phyloP scores from a whole-genome alignment of 2,329 filamentous ascomycete species.

The Daldinia sp. region DNA sequence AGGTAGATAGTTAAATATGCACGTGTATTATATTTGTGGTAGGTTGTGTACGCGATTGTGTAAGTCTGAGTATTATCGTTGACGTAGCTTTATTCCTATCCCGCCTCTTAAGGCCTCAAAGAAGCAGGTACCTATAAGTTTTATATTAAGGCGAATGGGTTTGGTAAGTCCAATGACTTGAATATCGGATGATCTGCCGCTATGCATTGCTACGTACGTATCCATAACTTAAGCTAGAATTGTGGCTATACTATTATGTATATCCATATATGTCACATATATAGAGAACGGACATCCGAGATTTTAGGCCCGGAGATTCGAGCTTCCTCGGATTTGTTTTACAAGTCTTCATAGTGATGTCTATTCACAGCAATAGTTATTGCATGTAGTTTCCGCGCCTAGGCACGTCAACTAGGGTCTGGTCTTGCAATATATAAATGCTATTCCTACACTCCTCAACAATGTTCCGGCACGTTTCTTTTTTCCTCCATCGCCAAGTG shows the following conservation, averaged over 20 bases:
- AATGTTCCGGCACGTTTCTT: neutral
- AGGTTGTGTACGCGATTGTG: neutral
- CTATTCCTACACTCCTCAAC: too few species aligned
- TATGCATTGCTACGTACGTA: neutral
- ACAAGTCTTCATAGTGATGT: neutral
- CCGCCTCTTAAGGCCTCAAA: neutral
- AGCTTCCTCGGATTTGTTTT: constrained; percentile 18
- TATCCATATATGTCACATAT: neutral
- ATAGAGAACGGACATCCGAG: constrained; percentile 22
- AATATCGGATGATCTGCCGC: neutral
- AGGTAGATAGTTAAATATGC: neutral
- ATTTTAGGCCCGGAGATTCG: constrained; percentile 22
- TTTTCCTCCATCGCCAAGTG: neutral
- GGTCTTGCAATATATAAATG: constrained; percentile 5
- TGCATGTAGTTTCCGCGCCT: neutral
- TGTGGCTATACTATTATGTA: too few species aligned
- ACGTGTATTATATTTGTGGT: too few species aligned
- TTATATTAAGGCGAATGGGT: neutral
- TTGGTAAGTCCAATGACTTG: neutral
- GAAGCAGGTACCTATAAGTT: neutral
- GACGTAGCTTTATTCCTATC: constrained; percentile 3
- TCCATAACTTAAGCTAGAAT: neutral
- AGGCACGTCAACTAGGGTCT: neutral
- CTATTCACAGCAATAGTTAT: constrained; percentile 10
- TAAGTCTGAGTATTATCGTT: neutral